phyloP scores from a whole-genome alignment of 306 rosid species.

The Pyrus communis region DNA sequence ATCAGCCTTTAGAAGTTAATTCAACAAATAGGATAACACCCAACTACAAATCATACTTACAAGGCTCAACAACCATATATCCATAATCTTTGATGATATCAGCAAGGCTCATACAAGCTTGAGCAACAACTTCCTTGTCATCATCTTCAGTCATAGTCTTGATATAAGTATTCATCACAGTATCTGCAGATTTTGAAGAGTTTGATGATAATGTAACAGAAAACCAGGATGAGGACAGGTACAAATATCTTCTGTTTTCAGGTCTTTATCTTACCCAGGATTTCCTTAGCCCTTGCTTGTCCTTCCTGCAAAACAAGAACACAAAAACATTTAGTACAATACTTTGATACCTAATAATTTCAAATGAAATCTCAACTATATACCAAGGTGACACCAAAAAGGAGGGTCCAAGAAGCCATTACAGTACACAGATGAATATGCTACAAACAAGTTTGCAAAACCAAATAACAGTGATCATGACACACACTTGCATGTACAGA shows the following conservation, averaged over 20 bases:
- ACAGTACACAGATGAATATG: not conserved
- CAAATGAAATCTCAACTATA: not conserved
- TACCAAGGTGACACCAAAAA: not conserved
- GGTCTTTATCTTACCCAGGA: conserved; percentile 54
- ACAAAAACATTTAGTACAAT: not conserved
- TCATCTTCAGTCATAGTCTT: conserved; percentile 92
- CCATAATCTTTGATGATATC: conserved; percentile 88
- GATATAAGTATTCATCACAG: conserved; percentile 68
- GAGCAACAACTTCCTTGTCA: conserved; percentile 94
- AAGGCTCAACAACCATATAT: conserved; percentile 65
- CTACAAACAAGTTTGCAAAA: not conserved
- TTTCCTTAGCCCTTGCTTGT: conserved; percentile 56
- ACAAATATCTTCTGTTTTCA: conserved; percentile 2
- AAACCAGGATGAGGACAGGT: not conserved
- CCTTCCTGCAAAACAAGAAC: conserved; percentile 62
- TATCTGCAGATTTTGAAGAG: conserved; percentile 41
- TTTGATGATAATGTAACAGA: not conserved
- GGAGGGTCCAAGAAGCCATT: not conserved
- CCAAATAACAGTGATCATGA: not conserved
- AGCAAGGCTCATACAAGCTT: conserved; percentile 80
- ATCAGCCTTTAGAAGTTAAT: conserved; percentile 18
- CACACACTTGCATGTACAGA: not conserved
- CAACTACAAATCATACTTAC: conserved; percentile 42
- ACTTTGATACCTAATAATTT: not conserved
- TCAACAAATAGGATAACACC: conserved; percentile 6